Evolutionary conservation across 305 asterid species (phyloP).

Genomic region (Andrographis paniculata): DNA sequence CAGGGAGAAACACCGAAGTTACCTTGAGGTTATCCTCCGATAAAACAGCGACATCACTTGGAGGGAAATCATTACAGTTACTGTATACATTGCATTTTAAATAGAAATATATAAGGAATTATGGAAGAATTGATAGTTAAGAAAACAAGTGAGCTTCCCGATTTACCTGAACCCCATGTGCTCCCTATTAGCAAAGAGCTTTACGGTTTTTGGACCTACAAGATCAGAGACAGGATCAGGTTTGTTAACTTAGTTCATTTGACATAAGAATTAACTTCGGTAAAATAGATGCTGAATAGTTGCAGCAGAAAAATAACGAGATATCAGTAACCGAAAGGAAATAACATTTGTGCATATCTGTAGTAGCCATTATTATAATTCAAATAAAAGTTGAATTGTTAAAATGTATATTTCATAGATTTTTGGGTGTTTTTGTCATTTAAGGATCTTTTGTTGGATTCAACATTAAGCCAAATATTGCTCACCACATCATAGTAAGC

Average conservation of each 20-base stretch:
- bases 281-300: not conserved
- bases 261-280: constrained; percentile 4
- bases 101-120: not conserved
- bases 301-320: constrained; percentile 6
- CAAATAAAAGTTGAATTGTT: no score
- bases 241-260: not conserved
- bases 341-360: no score
- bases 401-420: no score
- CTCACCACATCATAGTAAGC: no score
- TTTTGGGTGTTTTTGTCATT: no score
- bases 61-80: constrained; percentile 80
- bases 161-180: constrained; percentile 95
- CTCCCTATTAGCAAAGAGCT: constrained; percentile 84
- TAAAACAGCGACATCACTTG: constrained; percentile 63
- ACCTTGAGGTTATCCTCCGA: constrained; percentile 82
- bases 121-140: constrained; percentile 2
- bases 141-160: constrained; percentile 4
- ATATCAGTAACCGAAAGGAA: no score
- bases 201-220: constrained; percentile 84
- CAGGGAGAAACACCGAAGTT: constrained; percentile 14
- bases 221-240: constrained; percentile 3
- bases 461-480: no score
- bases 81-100: constrained; percentile 34
- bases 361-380: no score
- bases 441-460: no score